These are phyloP conservation scores for Talaromyces pinophilus DNA, from an alignment of 2,329 filamentous ascomycete genomes.

Conservation along the genomic window DNA sequence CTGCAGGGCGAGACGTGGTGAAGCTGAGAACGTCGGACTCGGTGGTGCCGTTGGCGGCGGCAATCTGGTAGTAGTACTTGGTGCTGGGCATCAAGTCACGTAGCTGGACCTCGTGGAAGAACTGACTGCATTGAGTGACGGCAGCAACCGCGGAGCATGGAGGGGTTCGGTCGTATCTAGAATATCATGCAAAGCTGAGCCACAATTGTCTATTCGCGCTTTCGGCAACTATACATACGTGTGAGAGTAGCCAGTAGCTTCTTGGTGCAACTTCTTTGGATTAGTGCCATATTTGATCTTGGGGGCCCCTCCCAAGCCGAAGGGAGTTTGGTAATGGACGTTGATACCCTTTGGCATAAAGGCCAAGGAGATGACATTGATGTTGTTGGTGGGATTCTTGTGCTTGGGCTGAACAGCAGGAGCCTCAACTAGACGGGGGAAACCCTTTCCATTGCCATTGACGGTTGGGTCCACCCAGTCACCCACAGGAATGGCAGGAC, in stretches of 20 bases:
- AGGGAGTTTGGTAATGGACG: conserved; percentile 57
- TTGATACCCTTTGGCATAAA: conserved; percentile 54
- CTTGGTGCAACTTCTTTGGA: conserved; percentile 37
- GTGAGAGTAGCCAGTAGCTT: conserved; percentile 42
- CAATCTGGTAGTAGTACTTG: conserved; percentile 56
- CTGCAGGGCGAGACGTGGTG: conserved; percentile 49
- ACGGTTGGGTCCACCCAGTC: conserved; percentile 55
- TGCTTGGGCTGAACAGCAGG: conserved; percentile 52
- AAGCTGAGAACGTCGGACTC: conserved; percentile 51
- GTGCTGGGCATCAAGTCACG: conserved; percentile 44
- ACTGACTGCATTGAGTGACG: conserved; percentile 54
- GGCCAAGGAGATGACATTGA: conserved; percentile 55
- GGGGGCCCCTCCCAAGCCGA: conserved; percentile 51
- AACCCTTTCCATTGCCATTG: conserved; percentile 57
- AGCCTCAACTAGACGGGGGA: conserved; percentile 52
- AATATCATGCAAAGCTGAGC: conserved; percentile 22
- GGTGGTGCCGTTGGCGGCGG: conserved; percentile 53
- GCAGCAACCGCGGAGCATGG: conserved; percentile 49
- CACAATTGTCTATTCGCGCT: background rate
- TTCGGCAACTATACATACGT: conserved; percentile 35
- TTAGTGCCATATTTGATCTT: conserved; percentile 48
- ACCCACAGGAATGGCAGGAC: conserved; percentile 51
- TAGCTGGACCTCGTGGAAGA: conserved; percentile 55
- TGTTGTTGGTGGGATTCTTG: conserved; percentile 52
- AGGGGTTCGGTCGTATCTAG: conserved; percentile 48